Evolutionary conservation across 768 basidiomycete species (phyloP).

Genomic region (Pholiota conissans): DNA sequence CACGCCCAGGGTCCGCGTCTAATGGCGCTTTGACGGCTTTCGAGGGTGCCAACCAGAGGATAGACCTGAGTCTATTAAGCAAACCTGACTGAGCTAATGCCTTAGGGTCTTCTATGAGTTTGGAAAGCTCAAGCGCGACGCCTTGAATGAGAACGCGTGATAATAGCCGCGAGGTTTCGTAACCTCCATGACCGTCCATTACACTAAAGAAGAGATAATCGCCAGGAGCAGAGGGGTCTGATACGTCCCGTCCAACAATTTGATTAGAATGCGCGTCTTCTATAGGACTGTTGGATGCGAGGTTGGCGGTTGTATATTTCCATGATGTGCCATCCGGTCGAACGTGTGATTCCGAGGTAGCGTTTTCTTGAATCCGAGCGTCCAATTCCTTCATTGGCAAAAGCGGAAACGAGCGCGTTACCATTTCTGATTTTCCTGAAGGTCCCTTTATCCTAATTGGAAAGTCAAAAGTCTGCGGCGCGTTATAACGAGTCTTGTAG

Average conservation of each 20-base stretch:
- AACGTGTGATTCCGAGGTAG: conserved; percentile 41
- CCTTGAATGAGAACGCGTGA: conserved; percentile 83
- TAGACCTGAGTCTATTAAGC: conserved; percentile 38
- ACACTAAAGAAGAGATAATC: conserved; percentile 85
- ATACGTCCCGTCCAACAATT: conserved; percentile 61
- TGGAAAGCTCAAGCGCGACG: conserved; percentile 72
- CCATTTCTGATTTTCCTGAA: conserved; percentile 62
- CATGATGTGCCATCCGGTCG: conserved; percentile 61
- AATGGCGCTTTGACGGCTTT: conserved; percentile 20
- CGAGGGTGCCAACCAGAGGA: conserved; percentile 34
- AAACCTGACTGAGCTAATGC: conserved; percentile 28
- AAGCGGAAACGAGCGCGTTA: conserved; percentile 51
- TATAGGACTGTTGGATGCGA: conserved; percentile 87
- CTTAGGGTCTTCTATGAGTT: conserved; percentile 42
- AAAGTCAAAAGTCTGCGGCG: conserved; percentile 58
- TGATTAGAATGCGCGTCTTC: conserved; percentile 85
- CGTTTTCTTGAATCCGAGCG: conserved; percentile 55
- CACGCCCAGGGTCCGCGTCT: conserved; percentile 46
- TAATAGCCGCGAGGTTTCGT: conserved; percentile 80
- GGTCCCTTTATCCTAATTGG: conserved; percentile 51
- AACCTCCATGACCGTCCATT: conserved; percentile 90
- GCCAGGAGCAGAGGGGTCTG: conserved; percentile 60
- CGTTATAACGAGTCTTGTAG: conserved; percentile 42
- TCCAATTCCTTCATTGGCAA: conserved; percentile 57
- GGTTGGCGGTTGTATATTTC: conserved; percentile 76